Evolutionary conservation across 352 stramenopile genomes (phyloP), one percentile per base, ranked within the genome.

Genomic region (Pythium volutum): DNA sequence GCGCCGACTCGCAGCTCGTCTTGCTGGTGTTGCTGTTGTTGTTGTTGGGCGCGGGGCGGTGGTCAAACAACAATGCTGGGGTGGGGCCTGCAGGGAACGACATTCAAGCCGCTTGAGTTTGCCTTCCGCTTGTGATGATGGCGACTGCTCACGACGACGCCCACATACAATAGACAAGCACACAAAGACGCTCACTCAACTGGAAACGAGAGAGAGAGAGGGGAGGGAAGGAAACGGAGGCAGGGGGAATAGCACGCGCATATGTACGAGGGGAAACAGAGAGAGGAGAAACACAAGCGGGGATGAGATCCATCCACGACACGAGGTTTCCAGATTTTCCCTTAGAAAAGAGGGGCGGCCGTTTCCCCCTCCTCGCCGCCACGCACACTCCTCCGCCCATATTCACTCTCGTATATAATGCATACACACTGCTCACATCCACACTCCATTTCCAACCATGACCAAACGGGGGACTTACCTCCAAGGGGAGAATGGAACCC

Each of bases 101-200:
- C 62, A 68, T 68, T 36, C 29, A 59, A 39, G 53, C 51, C 58
- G 61, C 61, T 59, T 63, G 54, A 63, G 54, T 63, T 36, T 36
- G 43, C 27, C 39, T 56, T 51, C 27, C 25, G 50, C 48, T 43
- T 25, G 25, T 15, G 48, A 43, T 26, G 48, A 31, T 34, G 41
- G 14, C 22, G 59, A 31, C 42, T 55, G 50, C 23, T 25, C 49
- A 59, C 51, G 59, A 55, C 50, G 52, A 55, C 59, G 59, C 50
- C 59, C 60, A 67, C 60, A 67, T 67, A 67, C 60, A 67, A 67
- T 57, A 67, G 31, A 67, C 51, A 62, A 12, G 60, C 48, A 56
- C 36, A 66, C 16, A 57, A 20, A 49, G 25, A 55, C 31, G 51
- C 60, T 62, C 60, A 67, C 60, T 67, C 52, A 57, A 67, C 52